A percentile compares a stretch with the other conserved stretches of the same genome.
Conservation (phyloP, 2,329 filamentous ascomycete species). For the Colletotrichum echinochloae region DNA sequence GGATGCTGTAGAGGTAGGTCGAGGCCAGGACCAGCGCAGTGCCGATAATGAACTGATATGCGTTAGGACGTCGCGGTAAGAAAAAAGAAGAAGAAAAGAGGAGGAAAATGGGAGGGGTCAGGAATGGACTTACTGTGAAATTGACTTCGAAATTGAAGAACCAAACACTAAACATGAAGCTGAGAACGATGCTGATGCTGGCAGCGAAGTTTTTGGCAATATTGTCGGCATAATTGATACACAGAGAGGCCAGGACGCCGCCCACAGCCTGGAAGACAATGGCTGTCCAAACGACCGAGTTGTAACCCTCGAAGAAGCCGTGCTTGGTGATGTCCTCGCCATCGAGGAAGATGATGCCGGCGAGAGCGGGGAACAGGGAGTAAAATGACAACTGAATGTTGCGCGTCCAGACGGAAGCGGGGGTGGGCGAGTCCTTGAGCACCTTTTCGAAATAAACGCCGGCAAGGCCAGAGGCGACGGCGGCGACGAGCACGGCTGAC, state of each 20-base stretch:
- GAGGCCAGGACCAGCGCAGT: conserved; percentile 82
- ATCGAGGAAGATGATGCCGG: conserved; percentile 89
- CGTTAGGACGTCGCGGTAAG: conserved; percentile 9
- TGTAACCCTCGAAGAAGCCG: conserved; percentile 96
- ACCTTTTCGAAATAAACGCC: conserved; percentile 93
- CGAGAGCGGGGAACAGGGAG: conserved; percentile 87
- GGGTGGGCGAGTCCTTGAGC: conserved; percentile 82
- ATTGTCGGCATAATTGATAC: conserved; percentile 86
- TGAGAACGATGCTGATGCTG: conserved; percentile 90
- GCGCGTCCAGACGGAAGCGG: conserved; percentile 83
- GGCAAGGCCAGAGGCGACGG: conserved; percentile 84
- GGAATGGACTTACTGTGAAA: conserved; percentile 69
- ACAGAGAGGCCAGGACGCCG: conserved; percentile 80
- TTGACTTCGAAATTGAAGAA: conserved; percentile 87
- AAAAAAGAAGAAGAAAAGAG: too few species aligned
- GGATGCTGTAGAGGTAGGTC: conserved; percentile 85
- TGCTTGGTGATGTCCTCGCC: conserved; percentile 84
- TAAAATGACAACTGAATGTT: conserved; percentile 97
- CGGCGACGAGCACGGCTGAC: conserved; percentile 80
- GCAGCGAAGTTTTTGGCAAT: conserved; percentile 95
- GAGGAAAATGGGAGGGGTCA: conserved; percentile 20
- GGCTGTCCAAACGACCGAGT: conserved; percentile 88
- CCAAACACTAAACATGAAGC: conserved; percentile 85
- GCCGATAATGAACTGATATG: conserved; percentile 80
- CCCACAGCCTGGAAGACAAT: conserved; percentile 86